Evolutionary conservation across 805 yeast species (phyloP).

Genomic region (Metschnikowia colocasiae): DNA sequence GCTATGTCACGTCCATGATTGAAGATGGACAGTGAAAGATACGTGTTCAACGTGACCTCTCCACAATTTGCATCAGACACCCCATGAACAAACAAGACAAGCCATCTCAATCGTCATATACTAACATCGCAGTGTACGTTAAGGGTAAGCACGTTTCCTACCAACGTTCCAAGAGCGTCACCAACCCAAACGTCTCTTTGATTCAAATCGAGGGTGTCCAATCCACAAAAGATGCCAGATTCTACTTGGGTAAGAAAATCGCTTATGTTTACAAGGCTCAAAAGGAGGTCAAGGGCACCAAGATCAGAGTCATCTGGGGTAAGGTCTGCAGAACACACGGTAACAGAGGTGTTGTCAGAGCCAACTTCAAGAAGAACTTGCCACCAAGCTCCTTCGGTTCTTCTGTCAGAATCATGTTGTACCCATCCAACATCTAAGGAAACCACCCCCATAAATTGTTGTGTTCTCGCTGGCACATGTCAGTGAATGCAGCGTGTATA

Average conservation of each 20-base stretch:
- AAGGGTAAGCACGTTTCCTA: conserved; percentile 99
- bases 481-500: conserved; percentile 19
- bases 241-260: conserved; percentile 99
- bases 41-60: too few relatives aligned
- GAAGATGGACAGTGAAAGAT: too few relatives aligned
- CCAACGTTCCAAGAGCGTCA: conserved; percentile 98
- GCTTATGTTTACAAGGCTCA: conserved; percentile 99
- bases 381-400: conserved; percentile 99
- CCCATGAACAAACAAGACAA: neutral
- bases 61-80: too few relatives aligned
- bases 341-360: conserved; percentile 96
- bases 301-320: conserved; percentile 99
- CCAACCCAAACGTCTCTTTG: conserved; percentile 97
- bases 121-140: conserved; percentile 81
- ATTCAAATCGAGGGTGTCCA: conserved; percentile 96
- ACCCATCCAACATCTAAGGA: conserved; percentile 98
- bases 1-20: too few relatives aligned
- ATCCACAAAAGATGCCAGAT: conserved; percentile 89
- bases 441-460: conserved; percentile 14
- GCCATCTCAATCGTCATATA: conserved; percentile 13
- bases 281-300: conserved; percentile 97
- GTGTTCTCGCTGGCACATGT: conserved; percentile 5
- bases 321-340: conserved; percentile 99
- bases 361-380: conserved; percentile 97
- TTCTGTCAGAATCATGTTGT: conserved; percentile 98